phyloP scores from a whole-genome alignment of 306 rosid genomes.

The Coriaria nepalensis region DNA sequence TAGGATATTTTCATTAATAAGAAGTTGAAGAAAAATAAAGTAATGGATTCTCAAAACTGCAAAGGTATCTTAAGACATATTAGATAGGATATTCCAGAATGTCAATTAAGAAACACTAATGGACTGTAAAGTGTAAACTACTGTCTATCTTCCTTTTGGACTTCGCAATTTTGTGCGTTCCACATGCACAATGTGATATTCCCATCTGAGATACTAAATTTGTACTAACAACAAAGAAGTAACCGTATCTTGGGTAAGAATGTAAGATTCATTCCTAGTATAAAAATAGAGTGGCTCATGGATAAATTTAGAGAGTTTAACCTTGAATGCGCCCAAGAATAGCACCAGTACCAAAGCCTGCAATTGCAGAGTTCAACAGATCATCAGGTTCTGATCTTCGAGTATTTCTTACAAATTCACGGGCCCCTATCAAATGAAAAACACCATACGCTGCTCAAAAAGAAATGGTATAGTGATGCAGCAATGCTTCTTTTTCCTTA shows the following conservation, averaged over 20 bases:
- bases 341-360: constrained; percentile 82
- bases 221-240: too few relatives aligned
- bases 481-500: too few relatives aligned
- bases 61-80: too few relatives aligned
- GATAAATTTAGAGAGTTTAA: constrained; percentile 30
- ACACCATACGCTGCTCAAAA: not conserved
- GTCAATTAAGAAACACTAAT: too few relatives aligned
- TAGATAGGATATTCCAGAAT: too few relatives aligned
- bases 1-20: not conserved
- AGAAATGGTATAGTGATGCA: not conserved
- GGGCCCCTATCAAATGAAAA: constrained; percentile 43
- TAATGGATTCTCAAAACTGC: too few relatives aligned
- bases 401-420: constrained; percentile 48
- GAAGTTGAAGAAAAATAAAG: not conserved
- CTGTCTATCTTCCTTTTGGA: too few relatives aligned
- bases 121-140: too few relatives aligned
- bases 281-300: not conserved
- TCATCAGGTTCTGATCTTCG: constrained; percentile 73
- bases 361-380: constrained; percentile 54
- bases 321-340: constrained; percentile 88
- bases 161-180: too few relatives aligned
- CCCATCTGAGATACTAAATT: too few relatives aligned
- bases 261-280: not conserved
- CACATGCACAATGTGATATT: too few relatives aligned
- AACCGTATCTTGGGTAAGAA: too few relatives aligned